Conservation (phyloP, 352 stramenopile species). For the Phytophthora vignae region DNA sequence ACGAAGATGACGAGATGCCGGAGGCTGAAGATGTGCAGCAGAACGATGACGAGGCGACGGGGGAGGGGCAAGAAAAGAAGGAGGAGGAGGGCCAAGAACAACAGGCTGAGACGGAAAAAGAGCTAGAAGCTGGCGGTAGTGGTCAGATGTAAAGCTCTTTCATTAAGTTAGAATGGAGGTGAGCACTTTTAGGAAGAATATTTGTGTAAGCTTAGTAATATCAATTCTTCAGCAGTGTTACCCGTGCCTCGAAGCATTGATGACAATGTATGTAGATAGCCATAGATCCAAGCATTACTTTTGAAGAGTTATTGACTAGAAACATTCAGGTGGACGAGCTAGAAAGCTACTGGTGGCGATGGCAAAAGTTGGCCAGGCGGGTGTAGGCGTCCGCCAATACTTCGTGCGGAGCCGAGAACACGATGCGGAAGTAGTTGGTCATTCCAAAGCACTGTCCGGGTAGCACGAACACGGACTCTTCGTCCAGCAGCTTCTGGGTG, state of each 20-base stretch:
- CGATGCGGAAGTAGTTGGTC: slow-evolving; percentile 79
- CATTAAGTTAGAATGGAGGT: no score
- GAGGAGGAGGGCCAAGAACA: background rate
- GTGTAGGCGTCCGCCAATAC: slow-evolving; percentile 71
- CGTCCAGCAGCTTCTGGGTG: slow-evolving; percentile 92
- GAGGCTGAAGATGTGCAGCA: slow-evolving; percentile 10
- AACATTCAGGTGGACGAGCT: background rate
- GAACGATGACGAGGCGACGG: background rate
- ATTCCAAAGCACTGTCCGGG: slow-evolving; percentile 85
- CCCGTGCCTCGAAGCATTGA: no score
- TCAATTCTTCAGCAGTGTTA: no score
- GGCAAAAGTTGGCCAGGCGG: slow-evolving; percentile 67
- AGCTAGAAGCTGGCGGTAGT: background rate
- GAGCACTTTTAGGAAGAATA: no score
- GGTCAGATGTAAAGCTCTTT: background rate
- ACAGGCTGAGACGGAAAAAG: background rate
- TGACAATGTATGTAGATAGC: no score
- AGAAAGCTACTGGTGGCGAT: slow-evolving; percentile 42
- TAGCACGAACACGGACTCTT: slow-evolving; percentile 97
- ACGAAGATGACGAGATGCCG: slow-evolving; percentile 21
- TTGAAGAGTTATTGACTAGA: background rate
- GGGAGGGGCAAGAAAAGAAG: background rate
- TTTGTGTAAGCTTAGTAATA: no score
- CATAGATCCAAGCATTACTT: background rate
- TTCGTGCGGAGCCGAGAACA: slow-evolving; percentile 74